These are phyloP conservation scores for Handroanthus guayacan DNA, from an alignment of 257 asterid species.

Conservation along the genomic window DNA sequence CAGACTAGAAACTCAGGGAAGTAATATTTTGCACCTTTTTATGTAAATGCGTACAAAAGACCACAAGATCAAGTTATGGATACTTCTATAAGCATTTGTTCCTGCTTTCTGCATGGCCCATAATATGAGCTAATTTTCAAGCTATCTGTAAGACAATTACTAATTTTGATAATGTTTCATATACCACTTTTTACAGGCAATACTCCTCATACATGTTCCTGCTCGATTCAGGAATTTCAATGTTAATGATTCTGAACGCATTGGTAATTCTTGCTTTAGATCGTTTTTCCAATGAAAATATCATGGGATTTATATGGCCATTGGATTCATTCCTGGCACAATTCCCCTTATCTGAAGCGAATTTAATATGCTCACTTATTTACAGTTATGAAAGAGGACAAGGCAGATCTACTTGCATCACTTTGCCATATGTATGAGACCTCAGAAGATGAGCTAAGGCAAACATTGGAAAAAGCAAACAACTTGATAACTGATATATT, in stretches of 20 bases:
- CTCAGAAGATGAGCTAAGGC: slow-evolving; percentile 80
- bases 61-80: slow-evolving; percentile 7
- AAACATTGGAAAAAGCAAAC: slow-evolving; percentile 71
- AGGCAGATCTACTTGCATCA: slow-evolving; percentile 77
- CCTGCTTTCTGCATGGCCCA: slow-evolving; percentile 7
- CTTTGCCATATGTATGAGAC: slow-evolving; percentile 80
- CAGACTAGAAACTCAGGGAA: slow-evolving; percentile 18
- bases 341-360: slow-evolving; percentile 27
- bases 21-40: slow-evolving; percentile 6
- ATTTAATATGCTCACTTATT: slow-evolving; percentile 24
- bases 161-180: slow-evolving; percentile 37
- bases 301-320: slow-evolving; percentile 1
- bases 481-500: slow-evolving; percentile 61
- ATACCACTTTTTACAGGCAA: slow-evolving; percentile 63
- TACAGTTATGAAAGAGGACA: slow-evolving; percentile 82
- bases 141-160: slow-evolving; percentile 9
- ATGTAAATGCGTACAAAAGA: not conserved
- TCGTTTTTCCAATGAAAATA: not conserved
- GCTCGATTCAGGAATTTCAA: slow-evolving; percentile 66
- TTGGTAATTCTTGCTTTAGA: slow-evolving; percentile 58
- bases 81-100: not conserved
- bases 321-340: slow-evolving; percentile 6
- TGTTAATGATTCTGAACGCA: slow-evolving; percentile 64
- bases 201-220: slow-evolving; percentile 83
- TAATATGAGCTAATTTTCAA: not conserved